Conservation (phyloP, 345 rosid species). For the Salix arbutifolia region DNA sequence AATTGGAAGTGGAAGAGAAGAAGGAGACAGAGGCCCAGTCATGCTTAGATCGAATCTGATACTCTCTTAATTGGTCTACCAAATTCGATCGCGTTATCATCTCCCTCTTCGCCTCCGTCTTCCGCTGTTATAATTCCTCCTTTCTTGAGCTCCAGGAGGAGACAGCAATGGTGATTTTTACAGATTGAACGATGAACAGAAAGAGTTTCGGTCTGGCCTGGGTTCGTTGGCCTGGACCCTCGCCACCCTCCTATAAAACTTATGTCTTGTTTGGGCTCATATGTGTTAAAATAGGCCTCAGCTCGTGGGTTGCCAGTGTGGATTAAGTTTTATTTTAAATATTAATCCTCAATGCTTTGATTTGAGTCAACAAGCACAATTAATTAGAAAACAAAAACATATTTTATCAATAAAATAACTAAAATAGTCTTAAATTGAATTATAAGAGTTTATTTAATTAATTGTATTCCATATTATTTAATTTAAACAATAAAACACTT, state of each 20-base stretch:
- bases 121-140: not conserved
- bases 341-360: no score
- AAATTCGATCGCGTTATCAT: constrained; percentile 97
- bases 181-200: constrained; percentile 7
- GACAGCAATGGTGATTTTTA: constrained; percentile 11
- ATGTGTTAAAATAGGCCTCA: not conserved
- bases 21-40: constrained; percentile 98
- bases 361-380: no score
- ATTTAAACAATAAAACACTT: no score
- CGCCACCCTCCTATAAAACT: constrained; percentile 2
- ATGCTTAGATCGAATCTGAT: constrained; percentile 91
- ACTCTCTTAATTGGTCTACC: constrained; percentile 88
- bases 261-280: not conserved
- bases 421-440: no score
- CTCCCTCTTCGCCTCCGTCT: constrained; percentile 9
- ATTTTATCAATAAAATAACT: no score
- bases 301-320: not conserved
- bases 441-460: no score
- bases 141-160: constrained; percentile 4
- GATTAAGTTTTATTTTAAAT: no score
- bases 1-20: constrained; percentile 82
- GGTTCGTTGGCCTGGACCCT: constrained; percentile 26
- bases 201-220: constrained; percentile 20
- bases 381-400: no score
- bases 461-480: no score